Evolutionary conservation across 495 filamentous ascomycete genomes (phyloP), one percentile per base, ranked within the genome.

Genomic region (Penicillium steckii): DNA sequence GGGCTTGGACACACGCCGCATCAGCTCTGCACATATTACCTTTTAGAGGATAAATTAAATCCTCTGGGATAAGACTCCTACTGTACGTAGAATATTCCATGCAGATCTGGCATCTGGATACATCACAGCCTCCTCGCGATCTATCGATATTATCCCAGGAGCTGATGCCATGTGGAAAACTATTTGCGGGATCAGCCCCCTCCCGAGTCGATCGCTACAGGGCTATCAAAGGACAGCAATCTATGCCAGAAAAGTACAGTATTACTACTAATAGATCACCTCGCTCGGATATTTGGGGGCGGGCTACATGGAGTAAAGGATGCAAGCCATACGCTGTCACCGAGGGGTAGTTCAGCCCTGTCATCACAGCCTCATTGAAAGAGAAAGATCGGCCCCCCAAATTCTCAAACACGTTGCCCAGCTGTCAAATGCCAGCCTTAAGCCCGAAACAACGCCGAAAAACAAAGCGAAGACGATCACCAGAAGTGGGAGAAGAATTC

Each of bases 351-450:
- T 19, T 50, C 48, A 43, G 48, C 48, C 26, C 49, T 52, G 49
- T 44, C 29, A 21, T 33, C 13, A 0, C 8, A 21, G 12, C 40
- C 27, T 43, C 19, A 43, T 25, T 23, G 41, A 38, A 15, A 4
- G 22, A 12, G 8, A 12, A 19, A 7, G 27, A 54, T 50, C 50
- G 56, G 21, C 49, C 49, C n/a, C 55, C 49, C 54, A 45, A 57
- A 49, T 41, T 13, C 45, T 44, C 45, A 52, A 50, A 46, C 55
- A 52, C 48, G 13, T 15, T 3, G 42, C 18, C 5, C 27, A 38
- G 45, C 46, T 41, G 27, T 48, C 42, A 44, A 29, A 21, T 1
- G 12, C 15, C 22, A 44, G 19, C 42, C 42, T 26, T 27, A 44
- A 29, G 10, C 19, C 19, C 37, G 37, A 22, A 41, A 22, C 37